Conservation (phyloP, 2,329 filamentous ascomycete genomes). For the Aureobasidium sp. region DNA sequence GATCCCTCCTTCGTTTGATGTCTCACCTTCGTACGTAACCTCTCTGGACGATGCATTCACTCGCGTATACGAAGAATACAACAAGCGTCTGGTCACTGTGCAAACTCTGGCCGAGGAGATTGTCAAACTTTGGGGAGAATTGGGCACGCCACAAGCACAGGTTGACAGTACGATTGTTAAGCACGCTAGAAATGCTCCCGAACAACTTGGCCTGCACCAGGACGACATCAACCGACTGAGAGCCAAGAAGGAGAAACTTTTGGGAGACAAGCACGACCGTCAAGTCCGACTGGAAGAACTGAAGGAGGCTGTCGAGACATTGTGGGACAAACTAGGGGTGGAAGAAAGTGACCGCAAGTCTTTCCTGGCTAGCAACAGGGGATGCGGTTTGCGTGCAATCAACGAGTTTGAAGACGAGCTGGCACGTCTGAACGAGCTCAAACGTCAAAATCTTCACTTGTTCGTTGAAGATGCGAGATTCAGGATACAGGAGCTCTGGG, state of each 20-base stretch:
- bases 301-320: slow-evolving; percentile 65
- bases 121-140: slow-evolving; percentile 90
- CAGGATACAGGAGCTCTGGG: slow-evolving; percentile 92
- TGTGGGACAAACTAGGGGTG: slow-evolving; percentile 84
- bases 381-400: slow-evolving; percentile 83
- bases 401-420: slow-evolving; percentile 96
- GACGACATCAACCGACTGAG: slow-evolving; percentile 72
- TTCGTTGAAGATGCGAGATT: slow-evolving; percentile 92
- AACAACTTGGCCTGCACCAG: slow-evolving; percentile 87
- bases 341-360: slow-evolving; percentile 75
- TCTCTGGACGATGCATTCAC: slow-evolving; percentile 86
- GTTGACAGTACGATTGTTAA: slow-evolving; percentile 84
- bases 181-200: slow-evolving; percentile 80
- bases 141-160: slow-evolving; percentile 88
- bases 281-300: slow-evolving; percentile 74
- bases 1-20: slow-evolving; percentile 76
- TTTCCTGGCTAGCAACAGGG: slow-evolving; percentile 81
- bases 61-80: slow-evolving; percentile 94
- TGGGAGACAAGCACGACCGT: slow-evolving; percentile 80
- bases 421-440: slow-evolving; percentile 77
- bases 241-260: slow-evolving; percentile 69
- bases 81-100: slow-evolving; percentile 69
- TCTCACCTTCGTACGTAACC: slow-evolving; percentile 83
- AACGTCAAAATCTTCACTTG: slow-evolving; percentile 87
- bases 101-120: slow-evolving; percentile 72